These are phyloP conservation scores for Colletotrichum horii DNA, from an alignment of 2,329 filamentous ascomycete species.

Conservation along the genomic window DNA sequence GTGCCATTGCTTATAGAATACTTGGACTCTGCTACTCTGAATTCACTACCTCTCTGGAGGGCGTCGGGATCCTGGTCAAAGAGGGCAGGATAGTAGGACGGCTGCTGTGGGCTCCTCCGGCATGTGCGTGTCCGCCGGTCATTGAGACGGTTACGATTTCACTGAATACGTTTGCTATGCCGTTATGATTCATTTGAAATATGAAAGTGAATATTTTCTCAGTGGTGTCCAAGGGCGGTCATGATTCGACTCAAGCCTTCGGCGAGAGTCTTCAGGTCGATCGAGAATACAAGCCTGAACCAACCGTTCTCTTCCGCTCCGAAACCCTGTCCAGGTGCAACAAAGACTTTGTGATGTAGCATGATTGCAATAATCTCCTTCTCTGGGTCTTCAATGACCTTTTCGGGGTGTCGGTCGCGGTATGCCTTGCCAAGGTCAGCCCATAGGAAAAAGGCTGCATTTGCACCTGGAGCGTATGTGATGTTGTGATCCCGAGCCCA, in stretches of 20 bases:
- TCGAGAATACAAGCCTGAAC: neutral
- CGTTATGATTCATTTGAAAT: neutral
- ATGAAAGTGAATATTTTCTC: fast-evolving
- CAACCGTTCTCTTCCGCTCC: neutral
- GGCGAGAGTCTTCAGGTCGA: neutral
- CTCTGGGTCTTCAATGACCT: neutral
- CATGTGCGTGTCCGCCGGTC: neutral
- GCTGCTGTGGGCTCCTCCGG: neutral
- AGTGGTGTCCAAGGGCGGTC: neutral
- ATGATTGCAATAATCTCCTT: neutral
- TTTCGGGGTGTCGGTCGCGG: neutral
- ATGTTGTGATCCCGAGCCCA: neutral
- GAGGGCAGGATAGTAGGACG: neutral
- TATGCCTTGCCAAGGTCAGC: neutral
- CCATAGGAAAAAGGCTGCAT: neutral
- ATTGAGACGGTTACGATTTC: neutral
- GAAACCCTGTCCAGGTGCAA: neutral
- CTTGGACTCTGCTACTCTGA: neutral
- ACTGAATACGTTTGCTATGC: neutral
- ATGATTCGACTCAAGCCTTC: neutral
- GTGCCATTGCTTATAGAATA: neutral
- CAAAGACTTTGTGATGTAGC: neutral
- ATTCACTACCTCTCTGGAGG: neutral
- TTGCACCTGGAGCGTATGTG: neutral
- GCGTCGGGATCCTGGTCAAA: neutral